phyloP scores from a whole-genome alignment of 257 asterid genomes.

The Fraxinus anomala region DNA sequence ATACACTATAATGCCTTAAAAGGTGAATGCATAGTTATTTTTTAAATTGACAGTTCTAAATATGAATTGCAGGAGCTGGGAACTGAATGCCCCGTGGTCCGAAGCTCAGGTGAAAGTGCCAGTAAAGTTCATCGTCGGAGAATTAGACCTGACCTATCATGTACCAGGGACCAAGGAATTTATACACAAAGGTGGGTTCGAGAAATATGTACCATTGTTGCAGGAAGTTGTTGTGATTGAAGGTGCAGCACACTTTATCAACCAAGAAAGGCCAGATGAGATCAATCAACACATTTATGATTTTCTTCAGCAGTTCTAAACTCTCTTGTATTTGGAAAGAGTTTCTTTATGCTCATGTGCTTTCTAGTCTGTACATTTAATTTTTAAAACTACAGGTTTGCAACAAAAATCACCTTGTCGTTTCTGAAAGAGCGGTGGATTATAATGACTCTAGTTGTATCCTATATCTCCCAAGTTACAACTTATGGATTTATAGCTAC shows the following conservation, averaged over 20 bases:
- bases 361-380: neutral
- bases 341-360: neutral
- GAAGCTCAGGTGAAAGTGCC: slow-evolving; percentile 65
- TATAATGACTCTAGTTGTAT: neutral
- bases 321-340: neutral
- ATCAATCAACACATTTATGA: slow-evolving; percentile 54
- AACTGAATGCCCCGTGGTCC: slow-evolving; percentile 62
- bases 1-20: neutral
- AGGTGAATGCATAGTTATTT: neutral
- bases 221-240: slow-evolving; percentile 57
- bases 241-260: slow-evolving; percentile 71
- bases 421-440: too few relatives aligned
- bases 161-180: slow-evolving; percentile 50
- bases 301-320: slow-evolving; percentile 55
- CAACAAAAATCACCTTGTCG: neutral
- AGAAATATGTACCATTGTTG: slow-evolving; percentile 55
- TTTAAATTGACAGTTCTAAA: neutral
- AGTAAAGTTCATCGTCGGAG: slow-evolving; percentile 61
- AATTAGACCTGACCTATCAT: slow-evolving; percentile 55
- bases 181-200: slow-evolving; percentile 60
- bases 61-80: slow-evolving; percentile 52
- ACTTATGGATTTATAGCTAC: too few relatives aligned
- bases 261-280: slow-evolving; percentile 68
- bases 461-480: too few relatives aligned
- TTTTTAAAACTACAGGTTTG: neutral